Conservation (phyloP, 2,329 filamentous ascomycete species). For the Scytalidium lignicola region DNA sequence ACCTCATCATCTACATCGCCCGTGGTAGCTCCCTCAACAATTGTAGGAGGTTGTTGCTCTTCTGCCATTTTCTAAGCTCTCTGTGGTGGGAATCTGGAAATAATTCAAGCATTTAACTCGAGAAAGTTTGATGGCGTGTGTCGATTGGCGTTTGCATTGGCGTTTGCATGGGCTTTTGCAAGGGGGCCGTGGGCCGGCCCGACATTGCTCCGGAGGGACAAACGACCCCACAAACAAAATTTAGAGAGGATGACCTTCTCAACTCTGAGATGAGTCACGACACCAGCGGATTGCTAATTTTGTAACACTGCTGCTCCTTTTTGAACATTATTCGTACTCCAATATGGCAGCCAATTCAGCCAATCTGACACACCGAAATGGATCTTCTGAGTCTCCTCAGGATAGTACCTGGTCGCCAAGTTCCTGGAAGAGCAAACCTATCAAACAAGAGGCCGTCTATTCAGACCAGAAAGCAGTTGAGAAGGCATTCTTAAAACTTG, state of each 20-base stretch:
- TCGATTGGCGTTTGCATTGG: no score
- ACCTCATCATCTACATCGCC: constrained; percentile 55
- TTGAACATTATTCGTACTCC: neutral
- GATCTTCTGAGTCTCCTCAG: constrained; percentile 3
- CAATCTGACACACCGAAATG: neutral
- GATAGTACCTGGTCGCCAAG: constrained; percentile 47
- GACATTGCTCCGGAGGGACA: neutral
- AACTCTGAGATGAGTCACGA: neutral
- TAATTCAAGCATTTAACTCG: neutral
- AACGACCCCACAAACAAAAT: neutral
- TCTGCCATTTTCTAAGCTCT: constrained; percentile 49
- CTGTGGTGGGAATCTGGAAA: neutral
- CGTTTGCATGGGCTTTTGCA: no score
- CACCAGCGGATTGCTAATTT: no score
- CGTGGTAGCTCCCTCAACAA: constrained; percentile 55
- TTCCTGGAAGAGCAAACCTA: constrained; percentile 73
- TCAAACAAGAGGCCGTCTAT: constrained; percentile 72
- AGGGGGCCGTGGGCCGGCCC: neutral
- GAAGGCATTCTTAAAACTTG: constrained; percentile 58
- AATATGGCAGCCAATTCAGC: neutral
- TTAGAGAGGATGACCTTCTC: neutral
- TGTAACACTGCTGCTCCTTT: no score
- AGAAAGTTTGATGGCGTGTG: no score
- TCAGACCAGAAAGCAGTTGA: constrained; percentile 55
- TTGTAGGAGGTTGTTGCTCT: constrained; percentile 48